Evolutionary conservation across 768 basidiomycete species (phyloP).

Genomic region (Phylloporus scabripes): DNA sequence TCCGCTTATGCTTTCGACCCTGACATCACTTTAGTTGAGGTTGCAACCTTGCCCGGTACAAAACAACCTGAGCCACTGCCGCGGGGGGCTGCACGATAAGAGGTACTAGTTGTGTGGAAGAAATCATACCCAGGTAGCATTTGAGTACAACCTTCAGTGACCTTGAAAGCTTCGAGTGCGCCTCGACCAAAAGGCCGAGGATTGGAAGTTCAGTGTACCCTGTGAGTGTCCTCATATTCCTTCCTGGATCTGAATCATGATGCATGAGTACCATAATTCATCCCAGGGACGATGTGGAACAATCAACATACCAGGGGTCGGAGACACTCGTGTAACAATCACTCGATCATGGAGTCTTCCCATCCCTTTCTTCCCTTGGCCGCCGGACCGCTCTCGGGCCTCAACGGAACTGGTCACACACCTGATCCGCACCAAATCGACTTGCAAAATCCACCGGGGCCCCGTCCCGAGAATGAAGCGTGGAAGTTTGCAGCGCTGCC

Average conservation of each 20-base stretch:
- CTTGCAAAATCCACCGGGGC: no score
- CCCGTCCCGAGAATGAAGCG: not conserved
- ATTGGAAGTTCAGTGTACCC: no score
- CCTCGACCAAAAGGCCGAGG: no score
- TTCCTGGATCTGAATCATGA: not conserved
- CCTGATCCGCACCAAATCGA: not conserved
- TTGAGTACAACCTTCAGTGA: not conserved
- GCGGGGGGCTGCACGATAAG: no score
- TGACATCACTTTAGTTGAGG: no score
- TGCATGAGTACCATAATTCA: not conserved
- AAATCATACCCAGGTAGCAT: not conserved
- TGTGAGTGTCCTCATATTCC: not conserved
- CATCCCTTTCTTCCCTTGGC: not conserved
- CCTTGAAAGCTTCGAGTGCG: not conserved
- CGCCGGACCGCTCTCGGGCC: not conserved
- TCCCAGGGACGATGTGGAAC: not conserved
- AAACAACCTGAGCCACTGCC: not conserved
- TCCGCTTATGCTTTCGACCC: not conserved
- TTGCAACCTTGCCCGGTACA: no score
- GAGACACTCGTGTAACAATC: not conserved
- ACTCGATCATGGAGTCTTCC: not conserved
- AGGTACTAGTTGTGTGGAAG: not conserved
- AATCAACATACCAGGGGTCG: not conserved
- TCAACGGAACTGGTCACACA: not conserved
- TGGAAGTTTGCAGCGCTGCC: not conserved